Conservation (phyloP, 2,329 filamentous ascomycete species). For the Alternaria sp. region DNA sequence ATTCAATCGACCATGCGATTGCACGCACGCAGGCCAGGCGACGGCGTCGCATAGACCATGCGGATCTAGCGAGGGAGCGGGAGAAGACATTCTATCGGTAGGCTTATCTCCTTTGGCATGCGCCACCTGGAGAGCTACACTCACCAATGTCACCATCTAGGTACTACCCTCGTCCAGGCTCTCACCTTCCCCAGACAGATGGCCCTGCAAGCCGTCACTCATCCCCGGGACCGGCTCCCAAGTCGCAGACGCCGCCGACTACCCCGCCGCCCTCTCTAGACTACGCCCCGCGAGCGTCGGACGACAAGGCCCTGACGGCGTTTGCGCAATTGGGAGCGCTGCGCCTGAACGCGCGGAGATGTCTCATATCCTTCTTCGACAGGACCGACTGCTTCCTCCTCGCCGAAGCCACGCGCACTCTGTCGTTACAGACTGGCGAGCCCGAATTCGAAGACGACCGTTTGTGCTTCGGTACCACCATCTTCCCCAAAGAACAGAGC, state of each 20-base stretch:
- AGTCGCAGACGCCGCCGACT: constrained; percentile 16
- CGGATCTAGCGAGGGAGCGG: constrained; percentile 38
- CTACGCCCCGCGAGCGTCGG: constrained; percentile 23
- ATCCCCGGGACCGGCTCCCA: constrained; percentile 22
- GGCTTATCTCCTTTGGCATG: not conserved
- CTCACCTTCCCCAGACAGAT: constrained; percentile 31
- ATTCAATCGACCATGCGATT: constrained; percentile 16
- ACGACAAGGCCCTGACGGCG: constrained; percentile 46
- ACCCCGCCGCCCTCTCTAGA: constrained; percentile 19
- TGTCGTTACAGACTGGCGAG: constrained; percentile 37
- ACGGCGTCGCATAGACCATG: constrained; percentile 33
- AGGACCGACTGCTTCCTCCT: constrained; percentile 46
- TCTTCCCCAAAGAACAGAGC: constrained; percentile 42
- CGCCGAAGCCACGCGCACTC: constrained; percentile 42
- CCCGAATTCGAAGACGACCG: constrained; percentile 34
- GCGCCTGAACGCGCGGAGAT: constrained; percentile 44
- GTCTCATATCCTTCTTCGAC: constrained; percentile 49
- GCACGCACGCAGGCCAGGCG: constrained; percentile 18
- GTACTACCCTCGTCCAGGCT: constrained; percentile 32
- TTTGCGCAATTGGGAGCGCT: constrained; percentile 50
- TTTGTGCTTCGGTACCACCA: constrained; percentile 43
- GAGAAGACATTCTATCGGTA: constrained; percentile 44
- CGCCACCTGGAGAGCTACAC: not conserved
- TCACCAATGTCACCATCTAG: constrained; percentile 8
- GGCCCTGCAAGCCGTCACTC: constrained; percentile 23